These are phyloP conservation scores for Tausonia pullulans DNA, from an alignment of 1,284 basidiomycete genomes.

Conservation along the genomic window DNA sequence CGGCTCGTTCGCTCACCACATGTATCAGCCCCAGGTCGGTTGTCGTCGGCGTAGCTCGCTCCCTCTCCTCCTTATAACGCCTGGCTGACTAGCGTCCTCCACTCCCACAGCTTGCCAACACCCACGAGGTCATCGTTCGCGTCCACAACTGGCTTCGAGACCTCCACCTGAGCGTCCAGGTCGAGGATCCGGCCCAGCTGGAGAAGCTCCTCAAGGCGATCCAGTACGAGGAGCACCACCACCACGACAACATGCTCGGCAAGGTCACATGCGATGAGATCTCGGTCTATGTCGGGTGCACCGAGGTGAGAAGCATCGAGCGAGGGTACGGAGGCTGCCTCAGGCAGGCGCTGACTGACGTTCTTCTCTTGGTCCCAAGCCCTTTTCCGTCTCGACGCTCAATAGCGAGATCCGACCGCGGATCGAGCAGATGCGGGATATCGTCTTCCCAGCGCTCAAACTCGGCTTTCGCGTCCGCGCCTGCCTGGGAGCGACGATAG, in stretches of 20 bases:
- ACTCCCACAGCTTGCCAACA: constrained; percentile 19
- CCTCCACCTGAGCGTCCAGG: constrained; percentile 68
- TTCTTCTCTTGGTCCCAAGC: constrained; percentile 23
- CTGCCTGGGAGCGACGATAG: constrained; percentile 68
- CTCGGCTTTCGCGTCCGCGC: constrained; percentile 66
- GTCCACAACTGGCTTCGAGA: constrained; percentile 43
- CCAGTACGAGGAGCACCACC: constrained; percentile 22
- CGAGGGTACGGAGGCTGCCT: neutral
- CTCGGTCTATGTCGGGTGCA: constrained; percentile 78
- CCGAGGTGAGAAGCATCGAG: constrained; percentile 41
- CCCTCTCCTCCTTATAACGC: constrained; percentile 12
- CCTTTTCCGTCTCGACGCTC: constrained; percentile 75
- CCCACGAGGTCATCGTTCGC: constrained; percentile 42
- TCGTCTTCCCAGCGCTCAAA: constrained; percentile 50
- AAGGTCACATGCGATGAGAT: constrained; percentile 61
- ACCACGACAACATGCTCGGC: constrained; percentile 16
- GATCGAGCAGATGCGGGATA: constrained; percentile 50
- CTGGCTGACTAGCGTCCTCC: constrained; percentile 14
- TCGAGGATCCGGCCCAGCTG: constrained; percentile 72
- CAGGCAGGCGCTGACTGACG: neutral
- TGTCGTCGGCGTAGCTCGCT: constrained; percentile 17
- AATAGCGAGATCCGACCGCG: constrained; percentile 67
- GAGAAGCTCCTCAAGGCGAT: constrained; percentile 46
- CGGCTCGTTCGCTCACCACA: constrained; percentile 84
- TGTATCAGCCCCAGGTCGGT: constrained; percentile 82